Conservation (phyloP, 2,329 filamentous ascomycete species). For the Trichoderma brevicompactum region DNA sequence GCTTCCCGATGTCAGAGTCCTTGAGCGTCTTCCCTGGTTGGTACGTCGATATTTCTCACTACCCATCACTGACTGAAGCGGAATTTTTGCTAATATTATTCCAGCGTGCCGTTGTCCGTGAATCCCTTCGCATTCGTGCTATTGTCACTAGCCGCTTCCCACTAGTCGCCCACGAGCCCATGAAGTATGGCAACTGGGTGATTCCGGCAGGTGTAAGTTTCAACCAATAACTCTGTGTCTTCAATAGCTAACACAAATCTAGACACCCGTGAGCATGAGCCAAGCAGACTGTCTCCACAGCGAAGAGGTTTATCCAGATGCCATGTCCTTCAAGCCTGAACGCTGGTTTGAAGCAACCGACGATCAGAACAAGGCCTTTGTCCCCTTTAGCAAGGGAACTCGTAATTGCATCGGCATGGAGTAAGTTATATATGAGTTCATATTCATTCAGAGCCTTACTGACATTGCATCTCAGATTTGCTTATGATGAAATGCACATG, state of each 20-base stretch:
- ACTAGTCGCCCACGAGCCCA: neutral
- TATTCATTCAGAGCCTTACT: neutral
- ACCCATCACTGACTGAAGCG: neutral
- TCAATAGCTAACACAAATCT: neutral
- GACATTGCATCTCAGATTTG: neutral
- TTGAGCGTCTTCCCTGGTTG: slow-evolving; percentile 46
- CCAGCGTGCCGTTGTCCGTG: neutral
- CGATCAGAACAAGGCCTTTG: neutral
- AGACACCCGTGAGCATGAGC: slow-evolving; percentile 9
- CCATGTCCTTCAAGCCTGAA: slow-evolving; percentile 1
- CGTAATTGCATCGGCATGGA: slow-evolving; percentile 11
- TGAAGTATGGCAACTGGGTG: neutral
- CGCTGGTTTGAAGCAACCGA: slow-evolving; percentile 2
- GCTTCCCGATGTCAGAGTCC: slow-evolving; percentile 31
- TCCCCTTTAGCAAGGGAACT: slow-evolving; percentile 11
- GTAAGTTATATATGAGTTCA: neutral
- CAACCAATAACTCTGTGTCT: too few species aligned
- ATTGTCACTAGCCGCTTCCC: neutral
- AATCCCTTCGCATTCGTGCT: neutral
- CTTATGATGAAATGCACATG: slow-evolving; percentile 14
- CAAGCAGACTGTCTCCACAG: neutral
- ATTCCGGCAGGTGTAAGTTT: slow-evolving; percentile 5
- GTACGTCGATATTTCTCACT: slow-evolving; percentile 31
- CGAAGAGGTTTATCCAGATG: neutral
- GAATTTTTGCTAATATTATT: neutral